Percentiles rank a stretch among this genome's conserved stretches.
Evolutionary conservation across 306 rosid species (phyloP).

Genomic region (Trichosanthes truncata): DNA sequence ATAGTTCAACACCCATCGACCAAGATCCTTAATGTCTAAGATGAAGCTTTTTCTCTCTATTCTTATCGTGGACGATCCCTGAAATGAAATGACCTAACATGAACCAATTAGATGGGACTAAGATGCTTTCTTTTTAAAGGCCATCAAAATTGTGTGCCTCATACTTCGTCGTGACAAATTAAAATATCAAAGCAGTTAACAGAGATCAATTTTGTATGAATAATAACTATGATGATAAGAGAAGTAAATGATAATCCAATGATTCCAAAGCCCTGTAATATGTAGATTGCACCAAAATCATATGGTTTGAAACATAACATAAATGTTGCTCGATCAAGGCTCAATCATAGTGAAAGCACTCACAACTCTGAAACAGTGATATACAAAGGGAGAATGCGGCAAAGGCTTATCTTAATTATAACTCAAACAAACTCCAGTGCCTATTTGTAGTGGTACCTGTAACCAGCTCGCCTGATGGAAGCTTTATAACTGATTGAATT

Average conservation of each 20-base stretch:
- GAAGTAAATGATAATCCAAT: background rate
- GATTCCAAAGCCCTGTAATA: background rate
- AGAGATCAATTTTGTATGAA: background rate
- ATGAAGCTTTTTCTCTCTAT: background rate
- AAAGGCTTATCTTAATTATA: background rate
- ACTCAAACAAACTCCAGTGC: slow-evolving; percentile 6
- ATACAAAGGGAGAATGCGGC: background rate
- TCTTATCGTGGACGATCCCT: background rate
- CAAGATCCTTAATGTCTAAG: background rate
- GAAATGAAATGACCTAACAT: background rate
- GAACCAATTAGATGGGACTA: background rate
- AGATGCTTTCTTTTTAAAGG: background rate
- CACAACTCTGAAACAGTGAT: background rate
- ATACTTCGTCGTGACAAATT: background rate
- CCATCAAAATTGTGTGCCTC: background rate
- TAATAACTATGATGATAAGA: background rate
- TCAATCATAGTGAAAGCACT: background rate
- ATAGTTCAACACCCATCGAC: background rate
- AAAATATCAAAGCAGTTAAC: background rate
- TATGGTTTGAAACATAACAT: background rate
- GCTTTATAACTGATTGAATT: slow-evolving; percentile 69
- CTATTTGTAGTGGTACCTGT: slow-evolving; percentile 40
- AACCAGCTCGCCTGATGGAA: slow-evolving; percentile 83
- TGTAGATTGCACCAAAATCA: background rate
- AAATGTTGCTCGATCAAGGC: background rate